Evolutionary conservation across 331 rosid genomes (phyloP), one percentile per base, ranked within the genome.

Genomic region (Saraca asoca): DNA sequence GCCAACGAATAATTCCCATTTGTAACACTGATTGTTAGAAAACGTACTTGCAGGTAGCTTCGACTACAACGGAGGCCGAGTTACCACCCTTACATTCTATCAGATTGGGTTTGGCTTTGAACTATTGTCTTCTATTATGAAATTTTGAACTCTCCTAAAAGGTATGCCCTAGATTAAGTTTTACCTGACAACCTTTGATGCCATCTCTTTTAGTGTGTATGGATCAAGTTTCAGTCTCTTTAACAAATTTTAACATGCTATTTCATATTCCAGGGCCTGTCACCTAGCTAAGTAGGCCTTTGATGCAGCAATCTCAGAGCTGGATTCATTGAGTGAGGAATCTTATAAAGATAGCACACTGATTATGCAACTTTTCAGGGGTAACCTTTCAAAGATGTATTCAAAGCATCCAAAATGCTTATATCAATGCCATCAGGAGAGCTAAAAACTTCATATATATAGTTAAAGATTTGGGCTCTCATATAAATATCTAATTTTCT

Each of bases 301-400:
- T 69, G 91, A 85, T 78, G 88, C 66, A 71, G 88, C 91, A 43
- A 85, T 85, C 70, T 78, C 86, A 19, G 88, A 83, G 80, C 71
- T 85, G 88, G 83, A n/a, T n/a, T n/a, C n/a, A n/a, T n/a, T n/a
- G n/a, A n/a, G n/a, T n/a, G n/a, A n/a, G n/a, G n/a, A n/a, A 58
- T 85, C 91, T 24, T 85, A 85, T 81, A 82, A 82, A 56, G 91
- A 85, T 52, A 85, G 88, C 86, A 82, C 88, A 29, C 75, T 85
- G 33, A 85, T 85, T 62, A 80, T 85, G 91, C 88, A 82, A 61
- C 91, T 85, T 52, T 52, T 85, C 56, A 80, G 88, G 82, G 91
- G 82, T 68, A 85, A 82, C 72, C 88, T 85, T 62, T 78, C 91
- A n/a, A n/a, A n/a, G n/a, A n/a, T n/a, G n/a, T n/a, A n/a, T n/a